Percentiles rank a stretch among this genome's conserved stretches.
Evolutionary conservation across 2,329 filamentous ascomycete species (phyloP).

Genomic region (Graphiopsis chlorocephala): DNA sequence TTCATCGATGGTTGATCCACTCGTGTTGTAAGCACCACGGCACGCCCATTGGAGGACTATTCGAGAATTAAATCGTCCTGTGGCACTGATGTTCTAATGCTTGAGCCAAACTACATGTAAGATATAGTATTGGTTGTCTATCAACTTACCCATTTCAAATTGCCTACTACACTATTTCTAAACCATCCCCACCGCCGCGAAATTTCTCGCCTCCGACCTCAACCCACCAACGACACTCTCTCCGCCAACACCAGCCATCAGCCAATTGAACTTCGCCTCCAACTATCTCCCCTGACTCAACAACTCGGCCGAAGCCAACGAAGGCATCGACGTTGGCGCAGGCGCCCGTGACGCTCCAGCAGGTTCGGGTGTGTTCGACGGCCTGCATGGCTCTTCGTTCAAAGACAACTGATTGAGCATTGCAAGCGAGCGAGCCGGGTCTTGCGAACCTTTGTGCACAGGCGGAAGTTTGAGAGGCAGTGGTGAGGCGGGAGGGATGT

Average conservation of each 20-base stretch:
- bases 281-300: not conserved
- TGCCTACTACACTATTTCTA: not conserved
- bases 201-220: not conserved
- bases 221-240: not conserved
- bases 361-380: conserved; percentile 22
- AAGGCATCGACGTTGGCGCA: not conserved
- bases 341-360: not conserved
- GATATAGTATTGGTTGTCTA: not conserved
- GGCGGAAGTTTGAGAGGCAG: not conserved
- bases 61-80: too few relatives aligned
- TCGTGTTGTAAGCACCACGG: too few relatives aligned
- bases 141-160: not conserved
- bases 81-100: too few relatives aligned
- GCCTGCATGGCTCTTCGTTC: conserved; percentile 23
- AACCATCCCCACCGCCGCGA: not conserved
- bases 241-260: not conserved
- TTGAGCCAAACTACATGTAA: too few relatives aligned
- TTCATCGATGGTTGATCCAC: too few relatives aligned
- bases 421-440: conserved; percentile 17
- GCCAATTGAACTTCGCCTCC: not conserved
- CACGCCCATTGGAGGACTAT: too few relatives aligned
- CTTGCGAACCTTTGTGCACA: not conserved
- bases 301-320: not conserved
- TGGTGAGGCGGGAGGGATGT: not conserved
- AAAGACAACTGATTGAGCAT: conserved; percentile 20